Conservation (phyloP, 805 yeast genomes). For the Nakazawaea ambrosiae region DNA sequence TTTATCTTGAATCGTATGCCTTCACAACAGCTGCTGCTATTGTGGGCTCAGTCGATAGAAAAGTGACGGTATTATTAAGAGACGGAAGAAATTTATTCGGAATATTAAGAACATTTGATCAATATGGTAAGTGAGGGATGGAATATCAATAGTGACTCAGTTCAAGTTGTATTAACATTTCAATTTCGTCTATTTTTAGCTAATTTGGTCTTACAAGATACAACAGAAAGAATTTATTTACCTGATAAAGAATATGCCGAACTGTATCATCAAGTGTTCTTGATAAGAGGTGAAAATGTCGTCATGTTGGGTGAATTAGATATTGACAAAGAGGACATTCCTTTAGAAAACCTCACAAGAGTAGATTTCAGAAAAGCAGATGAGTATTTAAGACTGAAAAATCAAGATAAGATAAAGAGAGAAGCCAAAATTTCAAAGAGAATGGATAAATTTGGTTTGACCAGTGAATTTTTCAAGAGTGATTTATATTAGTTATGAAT, state of each 20-base stretch:
- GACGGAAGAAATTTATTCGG: slow-evolving; percentile 90
- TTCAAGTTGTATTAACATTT: neutral
- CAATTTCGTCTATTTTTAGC: slow-evolving; percentile 42
- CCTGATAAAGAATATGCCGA: slow-evolving; percentile 60
- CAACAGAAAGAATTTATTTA: slow-evolving; percentile 77
- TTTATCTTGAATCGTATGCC: slow-evolving; percentile 72
- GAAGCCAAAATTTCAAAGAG: slow-evolving; percentile 41
- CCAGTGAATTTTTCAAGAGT: slow-evolving; percentile 47
- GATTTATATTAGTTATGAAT: slow-evolving; percentile 37
- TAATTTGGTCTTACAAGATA: slow-evolving; percentile 86
- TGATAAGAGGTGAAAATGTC: slow-evolving; percentile 94
- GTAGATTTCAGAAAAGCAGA: slow-evolving; percentile 59
- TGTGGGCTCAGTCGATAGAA: slow-evolving; percentile 77
- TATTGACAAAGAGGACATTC: slow-evolving; percentile 75
- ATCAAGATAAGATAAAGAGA: slow-evolving; percentile 26
- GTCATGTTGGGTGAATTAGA: slow-evolving; percentile 92
- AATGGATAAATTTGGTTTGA: slow-evolving; percentile 47
- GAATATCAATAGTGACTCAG: neutral
- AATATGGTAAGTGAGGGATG: slow-evolving; percentile 42
- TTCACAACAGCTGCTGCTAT: slow-evolving; percentile 89
- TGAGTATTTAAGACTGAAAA: slow-evolving; percentile 20
- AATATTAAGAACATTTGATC: slow-evolving; percentile 89
- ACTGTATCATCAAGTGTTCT: slow-evolving; percentile 46
- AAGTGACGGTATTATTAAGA: slow-evolving; percentile 76
- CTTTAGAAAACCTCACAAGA: slow-evolving; percentile 47